A percentile compares a stretch with the other conserved stretches of the same genome.
These are phyloP conservation scores for Salinomyces thailandicus DNA, from an alignment of 2,329 filamentous ascomycete genomes.

Conservation along the genomic window DNA sequence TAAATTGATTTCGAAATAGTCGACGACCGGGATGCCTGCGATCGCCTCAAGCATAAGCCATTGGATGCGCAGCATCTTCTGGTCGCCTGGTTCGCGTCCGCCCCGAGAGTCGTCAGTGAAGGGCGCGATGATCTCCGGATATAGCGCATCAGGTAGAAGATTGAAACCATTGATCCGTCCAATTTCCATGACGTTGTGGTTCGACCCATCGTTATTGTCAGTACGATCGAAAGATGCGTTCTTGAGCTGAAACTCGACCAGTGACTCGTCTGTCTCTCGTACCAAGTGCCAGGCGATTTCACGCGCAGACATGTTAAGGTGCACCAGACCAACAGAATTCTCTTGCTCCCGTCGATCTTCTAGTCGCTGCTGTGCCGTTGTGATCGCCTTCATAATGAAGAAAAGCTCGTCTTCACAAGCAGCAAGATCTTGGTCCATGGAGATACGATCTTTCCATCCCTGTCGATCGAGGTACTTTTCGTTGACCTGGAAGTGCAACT, in stretches of 20 bases:
- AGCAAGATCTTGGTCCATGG: conserved; percentile 80
- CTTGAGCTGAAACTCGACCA: conserved; percentile 86
- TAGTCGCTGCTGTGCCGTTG: conserved; percentile 80
- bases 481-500: conserved; percentile 89
- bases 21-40: conserved; percentile 92
- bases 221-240: conserved; percentile 89
- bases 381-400: conserved; percentile 99
- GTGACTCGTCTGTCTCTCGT: conserved; percentile 64
- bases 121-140: conserved; percentile 90
- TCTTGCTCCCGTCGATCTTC: conserved; percentile 59
- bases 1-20: conserved; percentile 89
- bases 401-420: conserved; percentile 94
- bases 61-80: conserved; percentile 84
- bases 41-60: conserved; percentile 99
- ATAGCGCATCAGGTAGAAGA: conserved; percentile 77
- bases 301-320: conserved; percentile 86
- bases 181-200: conserved; percentile 83
- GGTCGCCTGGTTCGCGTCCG: conserved; percentile 50
- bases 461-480: conserved; percentile 74
- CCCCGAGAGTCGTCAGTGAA: conserved; percentile 58
- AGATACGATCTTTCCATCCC: conserved; percentile 81
- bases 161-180: conserved; percentile 83
- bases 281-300: conserved; percentile 98
- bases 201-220: conserved; percentile 93
- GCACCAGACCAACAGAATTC: conserved; percentile 62